These are phyloP conservation scores for Magnusiomyces paraingens DNA, from an alignment of 1,139 yeast genomes.

Conservation along the genomic window DNA sequence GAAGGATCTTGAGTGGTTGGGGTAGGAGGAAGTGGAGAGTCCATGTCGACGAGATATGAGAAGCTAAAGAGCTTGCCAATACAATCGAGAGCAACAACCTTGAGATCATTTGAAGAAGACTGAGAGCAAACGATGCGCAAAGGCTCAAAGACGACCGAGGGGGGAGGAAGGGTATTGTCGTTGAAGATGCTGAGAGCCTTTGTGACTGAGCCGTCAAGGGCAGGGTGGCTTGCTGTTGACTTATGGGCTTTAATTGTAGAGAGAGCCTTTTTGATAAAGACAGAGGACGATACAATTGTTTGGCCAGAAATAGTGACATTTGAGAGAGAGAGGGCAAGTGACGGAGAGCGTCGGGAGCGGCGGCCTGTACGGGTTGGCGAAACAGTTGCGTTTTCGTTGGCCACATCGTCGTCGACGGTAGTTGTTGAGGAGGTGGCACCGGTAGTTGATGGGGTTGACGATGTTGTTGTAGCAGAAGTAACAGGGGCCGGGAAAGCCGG, in stretches of 20 bases:
- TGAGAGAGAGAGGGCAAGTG: slow-evolving; percentile 29
- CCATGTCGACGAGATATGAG: slow-evolving; percentile 50
- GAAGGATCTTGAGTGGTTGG: slow-evolving; percentile 32
- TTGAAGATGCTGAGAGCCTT: slow-evolving; percentile 37
- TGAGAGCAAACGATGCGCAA: slow-evolving; percentile 52
- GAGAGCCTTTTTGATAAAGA: slow-evolving; percentile 45
- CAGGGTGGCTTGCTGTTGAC: slow-evolving; percentile 45
- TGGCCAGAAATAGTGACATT: slow-evolving; percentile 25
- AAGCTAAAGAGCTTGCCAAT: slow-evolving; percentile 60
- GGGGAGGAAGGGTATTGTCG: slow-evolving; percentile 35
- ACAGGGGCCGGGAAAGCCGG: not conserved
- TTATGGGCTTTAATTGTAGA: slow-evolving; percentile 42
- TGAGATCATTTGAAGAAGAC: slow-evolving; percentile 45
- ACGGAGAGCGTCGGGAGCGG: slow-evolving; percentile 25
- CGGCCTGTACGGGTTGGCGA: slow-evolving; percentile 11
- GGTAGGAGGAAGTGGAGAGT: slow-evolving; percentile 31
- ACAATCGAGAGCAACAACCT: slow-evolving; percentile 55
- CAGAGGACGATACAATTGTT: slow-evolving; percentile 31
- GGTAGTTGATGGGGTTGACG: not conserved
- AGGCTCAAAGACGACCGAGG: slow-evolving; percentile 52
- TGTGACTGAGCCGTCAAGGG: slow-evolving; percentile 38
- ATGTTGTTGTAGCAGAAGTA: not conserved
- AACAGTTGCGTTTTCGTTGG: slow-evolving; percentile 3
- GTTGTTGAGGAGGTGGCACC: not conserved
- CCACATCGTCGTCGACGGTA: slow-evolving; percentile 3